Base-by-base conservation (phyloP, 106 monocot species). In the Narthecium ossifragum region DNA sequence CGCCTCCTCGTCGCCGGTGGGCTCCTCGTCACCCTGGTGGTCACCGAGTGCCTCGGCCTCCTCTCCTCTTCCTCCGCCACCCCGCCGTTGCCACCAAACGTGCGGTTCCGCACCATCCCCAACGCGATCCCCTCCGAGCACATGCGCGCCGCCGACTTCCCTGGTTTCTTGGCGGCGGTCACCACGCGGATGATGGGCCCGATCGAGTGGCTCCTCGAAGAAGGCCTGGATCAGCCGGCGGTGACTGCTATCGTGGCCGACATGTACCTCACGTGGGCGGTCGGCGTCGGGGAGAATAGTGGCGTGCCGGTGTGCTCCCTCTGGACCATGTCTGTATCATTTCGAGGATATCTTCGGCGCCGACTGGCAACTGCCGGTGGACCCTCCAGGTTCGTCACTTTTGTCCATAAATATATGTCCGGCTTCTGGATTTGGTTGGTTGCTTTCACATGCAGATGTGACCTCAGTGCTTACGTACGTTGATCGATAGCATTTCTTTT, bases 81-180 rank as follows among this genome's bases (percentile, higher is more conserved):
- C 8, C 34, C 54, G 4, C 69, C 29, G 20, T n/a, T n/a, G n/a
- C 63, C 61, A 7, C 41, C 70, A 1, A 38, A 8, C 31, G 22
- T 83, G 51, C 46, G 61, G 1, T 27, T 86, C 27, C 60, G 29
- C n/a, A 31, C 83, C 45, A 60, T 92, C 39, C 86, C 92, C 2
- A 80, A 92, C 61, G 79, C 83, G 59, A 69, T 86, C 59, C 86
- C 86, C 10, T 80, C 83, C 7, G 86, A 92, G 64, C 41, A 40
- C 34, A 62, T 51, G 55, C 82, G 83, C 0, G 80, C 53, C 17
- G 59, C 43, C 8, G 65, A 92, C 66, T 43, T 59, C 66, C 2
- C 0, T 20, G 71, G 61, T 21, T 92, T 91, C 67, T 0, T 83
- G 34, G 46, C 71, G 2, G 86, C 91, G 34, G 91, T 83, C 34